Percentiles rank a stretch among this genome's conserved stretches.
phyloP scores from a whole-genome alignment of 352 stramenopile species.

The Phytophthora crassamura region DNA sequence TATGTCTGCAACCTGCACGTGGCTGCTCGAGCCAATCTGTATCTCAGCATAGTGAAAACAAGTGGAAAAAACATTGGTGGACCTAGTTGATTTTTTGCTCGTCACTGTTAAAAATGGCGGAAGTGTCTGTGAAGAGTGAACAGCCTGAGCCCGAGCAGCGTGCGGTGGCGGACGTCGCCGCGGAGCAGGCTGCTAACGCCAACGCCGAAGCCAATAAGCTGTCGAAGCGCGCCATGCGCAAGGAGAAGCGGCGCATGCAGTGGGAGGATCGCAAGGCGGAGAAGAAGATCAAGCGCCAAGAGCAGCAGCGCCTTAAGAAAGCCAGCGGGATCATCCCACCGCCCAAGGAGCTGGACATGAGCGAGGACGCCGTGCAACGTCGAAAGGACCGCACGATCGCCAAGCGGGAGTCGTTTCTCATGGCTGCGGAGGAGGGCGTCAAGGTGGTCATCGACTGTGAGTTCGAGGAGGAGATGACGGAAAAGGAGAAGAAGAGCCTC shows the following conservation, averaged over 20 bases:
- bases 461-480: conserved; percentile 94
- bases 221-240: conserved; percentile 64
- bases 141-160: conserved; percentile 1
- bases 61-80: conserved; percentile 28
- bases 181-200: conserved; percentile 6
- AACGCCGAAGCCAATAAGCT: conserved; percentile 22
- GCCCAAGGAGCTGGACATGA: conserved; percentile 79
- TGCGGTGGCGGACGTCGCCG: not conserved
- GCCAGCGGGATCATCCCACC: conserved; percentile 32
- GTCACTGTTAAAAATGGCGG: conserved; percentile 9
- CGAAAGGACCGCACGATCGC: conserved; percentile 64
- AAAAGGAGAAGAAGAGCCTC: conserved; percentile 94
- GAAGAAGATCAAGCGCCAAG: conserved; percentile 83
- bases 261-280: conserved; percentile 86
- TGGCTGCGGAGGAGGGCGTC: conserved; percentile 83
- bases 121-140: not conserved
- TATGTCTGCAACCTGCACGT: too few species aligned
- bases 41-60: conserved; percentile 16
- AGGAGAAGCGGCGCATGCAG: conserved; percentile 65
- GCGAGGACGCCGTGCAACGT: conserved; percentile 67
- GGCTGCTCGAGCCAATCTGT: conserved; percentile 1
- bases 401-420: conserved; percentile 81
- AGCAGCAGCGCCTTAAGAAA: conserved; percentile 50
- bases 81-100: conserved; percentile 5
- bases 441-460: conserved; percentile 94